Conservation (phyloP, 768 basidiomycete genomes). For the Zangia roseola region DNA sequence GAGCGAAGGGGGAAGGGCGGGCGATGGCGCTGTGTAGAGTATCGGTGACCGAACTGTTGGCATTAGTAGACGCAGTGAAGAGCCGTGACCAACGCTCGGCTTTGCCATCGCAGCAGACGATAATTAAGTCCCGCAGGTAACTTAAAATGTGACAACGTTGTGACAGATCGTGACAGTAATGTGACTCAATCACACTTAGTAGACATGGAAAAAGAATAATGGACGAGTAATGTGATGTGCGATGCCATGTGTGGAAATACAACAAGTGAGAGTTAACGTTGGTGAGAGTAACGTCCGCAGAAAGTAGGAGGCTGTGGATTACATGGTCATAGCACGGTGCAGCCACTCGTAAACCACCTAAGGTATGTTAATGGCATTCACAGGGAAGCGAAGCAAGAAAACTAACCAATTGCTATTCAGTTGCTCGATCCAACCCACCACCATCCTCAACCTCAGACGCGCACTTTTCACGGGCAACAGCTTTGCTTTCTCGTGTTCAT, state of each 20-base stretch:
- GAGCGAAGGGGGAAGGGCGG: conserved; percentile 14
- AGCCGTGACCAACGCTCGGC: conserved; percentile 4
- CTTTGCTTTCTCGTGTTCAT: conserved; percentile 86
- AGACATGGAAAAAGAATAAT: not conserved
- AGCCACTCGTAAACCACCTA: conserved; percentile 80
- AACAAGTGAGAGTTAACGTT: conserved; percentile 8
- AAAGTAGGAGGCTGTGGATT: conserved; percentile 7
- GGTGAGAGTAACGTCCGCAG: not conserved
- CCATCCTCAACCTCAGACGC: conserved; percentile 74
- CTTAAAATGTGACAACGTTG: conserved; percentile 7
- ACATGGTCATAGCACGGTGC: conserved; percentile 47
- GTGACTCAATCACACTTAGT: conserved; percentile 13
- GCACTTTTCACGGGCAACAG: conserved; percentile 80
- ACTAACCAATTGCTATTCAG: conserved; percentile 56
- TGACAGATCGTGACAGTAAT: conserved; percentile 12
- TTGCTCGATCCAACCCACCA: conserved; percentile 94
- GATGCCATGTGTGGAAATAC: conserved; percentile 14
- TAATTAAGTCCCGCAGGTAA: too few relatives aligned
- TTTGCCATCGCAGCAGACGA: conserved; percentile 15
- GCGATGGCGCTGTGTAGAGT: not conserved
- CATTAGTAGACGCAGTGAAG: conserved; percentile 28
- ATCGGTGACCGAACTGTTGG: conserved; percentile 32
- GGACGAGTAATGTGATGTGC: conserved; percentile 13
- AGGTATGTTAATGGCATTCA: conserved; percentile 17
- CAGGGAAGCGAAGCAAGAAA: conserved; percentile 8